Conservation (phyloP, 2,329 filamentous ascomycete genomes). For the Alternaria gaisen region DNA sequence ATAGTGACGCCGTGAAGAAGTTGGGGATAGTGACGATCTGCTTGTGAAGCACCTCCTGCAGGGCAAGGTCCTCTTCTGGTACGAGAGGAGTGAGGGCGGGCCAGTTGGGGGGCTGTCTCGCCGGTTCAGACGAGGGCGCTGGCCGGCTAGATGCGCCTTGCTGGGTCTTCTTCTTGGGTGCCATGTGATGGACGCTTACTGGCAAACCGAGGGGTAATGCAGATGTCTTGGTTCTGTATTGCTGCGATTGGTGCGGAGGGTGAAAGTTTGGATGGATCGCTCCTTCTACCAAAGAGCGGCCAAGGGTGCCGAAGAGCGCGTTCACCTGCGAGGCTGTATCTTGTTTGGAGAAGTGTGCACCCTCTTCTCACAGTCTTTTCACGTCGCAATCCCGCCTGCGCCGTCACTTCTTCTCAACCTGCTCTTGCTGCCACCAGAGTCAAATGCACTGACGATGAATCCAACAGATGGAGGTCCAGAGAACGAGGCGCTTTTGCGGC, state of each 20-base stretch:
- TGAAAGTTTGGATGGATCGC: conserved; percentile 3
- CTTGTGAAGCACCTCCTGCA: conserved; percentile 65
- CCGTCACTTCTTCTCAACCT: neutral
- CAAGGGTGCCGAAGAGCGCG: neutral
- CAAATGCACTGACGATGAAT: neutral
- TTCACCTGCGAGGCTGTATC: neutral
- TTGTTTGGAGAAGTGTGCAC: neutral
- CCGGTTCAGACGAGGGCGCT: conserved; percentile 4
- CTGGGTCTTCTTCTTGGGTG: conserved; percentile 43
- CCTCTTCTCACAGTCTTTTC: neutral
- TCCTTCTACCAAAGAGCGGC: conserved; percentile 9
- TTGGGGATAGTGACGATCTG: conserved; percentile 78
- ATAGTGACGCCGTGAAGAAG: conserved; percentile 78
- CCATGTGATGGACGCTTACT: conserved; percentile 26
- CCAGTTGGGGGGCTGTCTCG: conserved; percentile 66
- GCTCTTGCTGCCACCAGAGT: neutral
- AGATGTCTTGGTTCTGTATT: neutral
- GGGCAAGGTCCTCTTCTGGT: conserved; percentile 69
- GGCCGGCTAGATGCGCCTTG: conserved; percentile 10
- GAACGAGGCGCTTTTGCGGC: neutral
- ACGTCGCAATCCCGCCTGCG: neutral
- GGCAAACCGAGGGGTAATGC: neutral
- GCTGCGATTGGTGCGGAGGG: neutral
- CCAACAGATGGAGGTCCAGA: neutral
- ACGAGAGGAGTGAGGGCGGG: conserved; percentile 74